Base-by-base conservation (phyloP, 2,329 filamentous ascomycete species). In the Cadophora luteo-olivacea region DNA sequence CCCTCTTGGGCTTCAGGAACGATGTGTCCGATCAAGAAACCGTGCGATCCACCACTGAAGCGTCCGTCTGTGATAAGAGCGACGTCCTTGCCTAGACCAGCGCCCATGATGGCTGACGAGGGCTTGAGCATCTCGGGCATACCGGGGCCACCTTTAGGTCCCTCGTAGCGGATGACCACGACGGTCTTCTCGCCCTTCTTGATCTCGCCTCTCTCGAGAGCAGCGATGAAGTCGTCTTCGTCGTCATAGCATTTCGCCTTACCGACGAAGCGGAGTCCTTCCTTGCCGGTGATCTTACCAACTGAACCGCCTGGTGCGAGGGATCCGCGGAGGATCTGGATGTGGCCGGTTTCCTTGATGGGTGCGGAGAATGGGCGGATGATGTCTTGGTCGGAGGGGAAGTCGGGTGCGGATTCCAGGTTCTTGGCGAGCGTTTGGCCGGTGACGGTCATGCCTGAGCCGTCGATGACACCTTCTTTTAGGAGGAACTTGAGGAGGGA, bases 71-170 rank as follows among this genome's bases (percentile, higher is more conserved):
- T 93, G 79, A 93, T 89, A 48, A 93, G 82, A 3, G 91, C 91
- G 25, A 90, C 87, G 70, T 92, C 89, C 68, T 90, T 82, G 57
- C 90, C 90, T 12, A 92, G 84, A 19, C 90, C 90, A 24, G 89
- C 89, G 22, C 90, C 90, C 90, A 92, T 92, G 77, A 92, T 90
- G 36, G 89, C 89, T 14, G 89, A 89, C 61, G 85, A 88, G 61
- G 90, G 89, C 79, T 92, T 92, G 75, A 92, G 79, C 89, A 92
- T 92, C 81, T 92, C 90, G 32, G 78, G 89, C 90, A 92, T 92
- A 68, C 90, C 90, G 0, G 90, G 90, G 1, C 89, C 90, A 67
- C 90, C 90, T 80, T 91, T 92, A 49, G 90, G 90, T 1, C 90
- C 90, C 75, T 91, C 89, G 78, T 92, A 92, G 55, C 91, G 88